Base-by-base conservation (phyloP, 208 protist species). In the Tritrichomonas musculus region DNA sequence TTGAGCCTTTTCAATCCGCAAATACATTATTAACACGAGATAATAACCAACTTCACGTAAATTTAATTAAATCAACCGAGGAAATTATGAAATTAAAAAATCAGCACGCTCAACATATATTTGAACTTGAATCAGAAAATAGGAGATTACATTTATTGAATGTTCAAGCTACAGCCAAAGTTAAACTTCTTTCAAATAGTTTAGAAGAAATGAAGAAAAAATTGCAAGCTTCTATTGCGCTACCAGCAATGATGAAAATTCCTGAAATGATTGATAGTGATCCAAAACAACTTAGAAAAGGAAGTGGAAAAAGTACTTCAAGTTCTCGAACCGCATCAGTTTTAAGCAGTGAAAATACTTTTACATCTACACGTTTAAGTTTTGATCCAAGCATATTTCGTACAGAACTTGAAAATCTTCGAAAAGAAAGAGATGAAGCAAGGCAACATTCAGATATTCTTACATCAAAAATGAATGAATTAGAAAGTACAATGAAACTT, bases 41-140 rank as follows among this genome's bases (percentile, higher is more conserved):
- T 17, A 88, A 88, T 88, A 57, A 20, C 14, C 77, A 88, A 88
- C 30, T 88, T 33, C 77, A 88, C 57, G n/a, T 57, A 88, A 11
- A 53, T 27, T 39, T 88, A 57, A 88, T 88, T 33, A 39, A 25
- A 57, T 53, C 47, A 49, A 57, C 77, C 4, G 77, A 88, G 39
- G 77, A 88, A 57, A 39, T 47, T 5, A 33, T 44, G 5, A 27
- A 0, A 39, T 20, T 53, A 33, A 36, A 88, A 88, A 88, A 88
- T n/a, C 77, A 88, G 36, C 44, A 53, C 39, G 8, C 47, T 53
- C 53, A 33, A 27, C 27, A 57, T 0, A 57, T 39, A 14, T 57
- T 47, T 57, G 77, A 88, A 39, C 17, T 88, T 39, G 47, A 88
- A 57, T 20, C 44, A 57, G 77, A 88, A 88, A 88, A 88, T 50